Percentiles rank a stretch among this genome's conserved stretches.
These are phyloP conservation scores for Mixia osmundae DNA, from an alignment of 1,284 basidiomycete genomes.

Conservation along the genomic window DNA sequence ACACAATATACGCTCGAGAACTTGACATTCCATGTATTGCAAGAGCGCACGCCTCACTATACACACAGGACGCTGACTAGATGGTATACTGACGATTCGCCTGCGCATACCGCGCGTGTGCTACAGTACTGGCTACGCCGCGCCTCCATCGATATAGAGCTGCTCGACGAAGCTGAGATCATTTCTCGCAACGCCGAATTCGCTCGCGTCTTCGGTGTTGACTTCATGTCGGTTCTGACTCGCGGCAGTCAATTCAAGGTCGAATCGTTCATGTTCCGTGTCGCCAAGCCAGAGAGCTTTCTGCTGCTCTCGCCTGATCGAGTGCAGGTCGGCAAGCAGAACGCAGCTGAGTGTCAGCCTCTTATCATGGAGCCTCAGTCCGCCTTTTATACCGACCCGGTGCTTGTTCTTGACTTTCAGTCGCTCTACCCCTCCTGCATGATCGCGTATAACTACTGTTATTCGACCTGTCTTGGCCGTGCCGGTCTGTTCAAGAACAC, in stretches of 20 bases:
- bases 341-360: slow-evolving; percentile 83
- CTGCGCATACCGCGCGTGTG: slow-evolving; percentile 33
- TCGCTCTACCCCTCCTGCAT: slow-evolving; percentile 88
- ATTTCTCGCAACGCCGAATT: slow-evolving; percentile 72
- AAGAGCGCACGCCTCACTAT: slow-evolving; percentile 48
- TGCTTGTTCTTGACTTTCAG: slow-evolving; percentile 85
- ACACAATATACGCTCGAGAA: slow-evolving; percentile 76
- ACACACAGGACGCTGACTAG: slow-evolving; percentile 38
- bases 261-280: slow-evolving; percentile 91
- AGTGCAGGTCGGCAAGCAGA: slow-evolving; percentile 75
- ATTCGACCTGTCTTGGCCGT: slow-evolving; percentile 85
- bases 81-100: slow-evolving; percentile 42
- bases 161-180: slow-evolving; percentile 54
- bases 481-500: slow-evolving; percentile 58
- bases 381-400: slow-evolving; percentile 74
- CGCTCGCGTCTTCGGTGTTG: slow-evolving; percentile 84
- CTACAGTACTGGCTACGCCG: slow-evolving; percentile 41
- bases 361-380: slow-evolving; percentile 85
- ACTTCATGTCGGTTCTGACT: slow-evolving; percentile 84
- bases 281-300: slow-evolving; percentile 90
- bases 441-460: slow-evolving; percentile 97
- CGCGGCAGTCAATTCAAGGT: slow-evolving; percentile 96
- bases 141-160: slow-evolving; percentile 41
- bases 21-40: slow-evolving; percentile 51
- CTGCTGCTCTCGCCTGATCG: slow-evolving; percentile 67